Conservation (phyloP, 2,329 filamentous ascomycete species). For the Parastagonospora nodorum region DNA sequence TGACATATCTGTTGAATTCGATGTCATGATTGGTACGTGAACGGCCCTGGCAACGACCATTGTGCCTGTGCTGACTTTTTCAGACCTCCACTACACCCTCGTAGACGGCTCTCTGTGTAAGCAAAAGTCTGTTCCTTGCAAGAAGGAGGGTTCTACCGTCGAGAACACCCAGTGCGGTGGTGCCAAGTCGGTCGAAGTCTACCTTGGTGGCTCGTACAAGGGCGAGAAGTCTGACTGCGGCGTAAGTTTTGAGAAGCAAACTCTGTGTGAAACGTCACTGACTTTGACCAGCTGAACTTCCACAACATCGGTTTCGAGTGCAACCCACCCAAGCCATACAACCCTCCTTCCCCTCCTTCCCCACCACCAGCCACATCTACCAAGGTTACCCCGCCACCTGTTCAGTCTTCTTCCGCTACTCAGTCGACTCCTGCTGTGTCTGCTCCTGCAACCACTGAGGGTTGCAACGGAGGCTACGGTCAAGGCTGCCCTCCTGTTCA, state of each 20-base stretch:
- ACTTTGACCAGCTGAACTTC: slow-evolving; percentile 64
- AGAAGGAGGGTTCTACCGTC: slow-evolving; percentile 66
- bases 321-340: slow-evolving; percentile 40
- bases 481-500: slow-evolving; percentile 4
- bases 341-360: slow-evolving; percentile 20
- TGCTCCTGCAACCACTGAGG: slow-evolving; percentile 1
- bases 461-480: background rate
- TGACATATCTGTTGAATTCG: slow-evolving; percentile 73
- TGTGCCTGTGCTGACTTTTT: no score
- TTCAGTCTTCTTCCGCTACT: slow-evolving; percentile 10
- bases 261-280: no score
- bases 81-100: slow-evolving; percentile 83
- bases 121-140: slow-evolving; percentile 61
- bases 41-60: no score
- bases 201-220: slow-evolving; percentile 56
- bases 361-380: slow-evolving; percentile 12
- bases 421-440: slow-evolving; percentile 15
- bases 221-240: slow-evolving; percentile 61
- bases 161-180: slow-evolving; percentile 91
- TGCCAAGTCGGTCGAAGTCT: slow-evolving; percentile 78
- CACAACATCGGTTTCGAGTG: slow-evolving; percentile 80
- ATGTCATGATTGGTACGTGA: slow-evolving; percentile 66
- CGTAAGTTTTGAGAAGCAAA: no score
- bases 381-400: slow-evolving; percentile 9
- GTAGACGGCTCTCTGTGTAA: slow-evolving; percentile 81